phyloP scores from a whole-genome alignment of 257 asterid species.

The Solanum virginianum region DNA sequence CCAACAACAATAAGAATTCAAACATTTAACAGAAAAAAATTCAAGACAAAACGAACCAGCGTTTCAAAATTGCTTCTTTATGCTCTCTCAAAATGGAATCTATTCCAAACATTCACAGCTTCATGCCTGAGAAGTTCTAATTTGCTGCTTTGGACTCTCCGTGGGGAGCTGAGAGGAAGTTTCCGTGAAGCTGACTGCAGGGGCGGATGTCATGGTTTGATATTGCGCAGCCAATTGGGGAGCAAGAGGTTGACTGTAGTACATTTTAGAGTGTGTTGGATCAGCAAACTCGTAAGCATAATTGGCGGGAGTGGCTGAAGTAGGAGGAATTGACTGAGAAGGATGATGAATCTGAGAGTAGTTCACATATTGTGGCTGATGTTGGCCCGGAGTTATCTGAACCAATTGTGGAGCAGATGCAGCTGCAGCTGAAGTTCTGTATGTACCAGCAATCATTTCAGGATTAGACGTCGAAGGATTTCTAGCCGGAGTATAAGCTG shows the following conservation, averaged over 20 bases:
- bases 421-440: conserved; percentile 1
- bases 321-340: conserved; percentile 2
- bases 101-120: too few species aligned
- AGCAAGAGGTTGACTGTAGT: conserved; percentile 3
- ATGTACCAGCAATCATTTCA: conserved; percentile 9
- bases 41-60: neutral
- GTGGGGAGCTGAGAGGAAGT: neutral
- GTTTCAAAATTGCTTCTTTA: conserved; percentile 8
- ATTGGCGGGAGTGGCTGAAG: neutral
- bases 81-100: too few species aligned
- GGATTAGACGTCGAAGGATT: conserved; percentile 28
- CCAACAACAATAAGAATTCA: neutral
- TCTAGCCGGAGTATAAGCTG: conserved; percentile 21
- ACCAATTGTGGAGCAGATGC: conserved; percentile 3
- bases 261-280: conserved; percentile 1
- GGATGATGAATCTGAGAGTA: conserved; percentile 10
- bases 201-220: conserved; percentile 4
- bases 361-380: conserved; percentile 1
- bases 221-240: conserved; percentile 3
- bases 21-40: neutral
- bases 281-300: conserved; percentile 6
- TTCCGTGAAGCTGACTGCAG: neutral
- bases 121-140: conserved; percentile 2
- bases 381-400: neutral
- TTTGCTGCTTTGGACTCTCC: conserved; percentile 4